Conservation (phyloP, 805 yeast species). For the Candida ovalis region DNA sequence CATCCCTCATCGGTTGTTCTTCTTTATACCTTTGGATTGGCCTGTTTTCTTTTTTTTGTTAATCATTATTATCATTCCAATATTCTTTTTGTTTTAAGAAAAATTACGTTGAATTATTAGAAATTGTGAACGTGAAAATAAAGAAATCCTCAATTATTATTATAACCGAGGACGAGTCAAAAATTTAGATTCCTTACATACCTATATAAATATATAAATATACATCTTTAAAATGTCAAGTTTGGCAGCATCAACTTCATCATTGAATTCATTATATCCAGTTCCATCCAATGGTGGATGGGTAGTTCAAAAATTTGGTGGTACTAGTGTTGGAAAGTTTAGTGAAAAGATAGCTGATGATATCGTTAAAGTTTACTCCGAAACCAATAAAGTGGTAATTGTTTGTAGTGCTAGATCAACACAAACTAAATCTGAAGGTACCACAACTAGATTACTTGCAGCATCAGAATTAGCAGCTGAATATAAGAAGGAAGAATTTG, state of each 20-base stretch:
- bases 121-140: too few species aligned
- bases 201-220: background rate
- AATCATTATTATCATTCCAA: too few species aligned
- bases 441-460: slow-evolving; percentile 77
- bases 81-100: too few species aligned
- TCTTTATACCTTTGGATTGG: too few species aligned
- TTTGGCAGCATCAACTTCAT: slow-evolving; percentile 22
- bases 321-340: slow-evolving; percentile 95
- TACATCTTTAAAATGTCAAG: slow-evolving; percentile 13
- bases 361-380: slow-evolving; percentile 66
- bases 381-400: slow-evolving; percentile 71
- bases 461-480: slow-evolving; percentile 80
- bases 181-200: background rate
- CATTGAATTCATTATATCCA: slow-evolving; percentile 17
- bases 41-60: too few species aligned
- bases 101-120: too few species aligned
- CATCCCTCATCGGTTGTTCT: too few species aligned
- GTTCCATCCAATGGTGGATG: slow-evolving; percentile 38
- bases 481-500: slow-evolving; percentile 49
- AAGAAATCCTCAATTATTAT: too few species aligned
- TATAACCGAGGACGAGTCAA: too few species aligned
- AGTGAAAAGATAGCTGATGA: slow-evolving; percentile 81
- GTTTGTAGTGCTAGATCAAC: slow-evolving; percentile 96
- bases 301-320: slow-evolving; percentile 94
- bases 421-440: slow-evolving; percentile 88